Conservation (phyloP, 306 rosid species). For the Begonia fuchsioides region DNA sequence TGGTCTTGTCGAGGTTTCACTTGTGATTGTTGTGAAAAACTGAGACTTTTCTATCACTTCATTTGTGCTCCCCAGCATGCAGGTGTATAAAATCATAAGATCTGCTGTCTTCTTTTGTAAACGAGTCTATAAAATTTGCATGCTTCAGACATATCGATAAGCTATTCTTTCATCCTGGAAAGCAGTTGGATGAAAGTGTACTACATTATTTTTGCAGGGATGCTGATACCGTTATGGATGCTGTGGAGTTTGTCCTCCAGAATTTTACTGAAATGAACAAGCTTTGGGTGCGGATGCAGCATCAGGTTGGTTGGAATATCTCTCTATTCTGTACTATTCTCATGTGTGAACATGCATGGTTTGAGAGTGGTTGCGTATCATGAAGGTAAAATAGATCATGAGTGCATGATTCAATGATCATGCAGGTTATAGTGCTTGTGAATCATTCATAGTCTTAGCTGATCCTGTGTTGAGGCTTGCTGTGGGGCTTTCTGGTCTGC, state of each 20-base stretch:
- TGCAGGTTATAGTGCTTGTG: conserved; percentile 59
- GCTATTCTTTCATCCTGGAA: too few relatives aligned
- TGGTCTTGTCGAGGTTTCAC: too few relatives aligned
- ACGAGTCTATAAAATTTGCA: too few relatives aligned
- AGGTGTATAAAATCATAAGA: too few relatives aligned
- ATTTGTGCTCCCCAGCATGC: too few relatives aligned
- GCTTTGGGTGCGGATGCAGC: conserved; percentile 64
- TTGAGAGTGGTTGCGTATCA: conserved; percentile 37
- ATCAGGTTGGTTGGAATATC: conserved; percentile 35
- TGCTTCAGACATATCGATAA: too few relatives aligned
- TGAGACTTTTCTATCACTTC: too few relatives aligned
- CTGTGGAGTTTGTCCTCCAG: conserved; percentile 50
- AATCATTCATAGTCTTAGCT: conserved; percentile 93
- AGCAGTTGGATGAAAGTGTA: not conserved
- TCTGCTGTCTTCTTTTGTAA: too few relatives aligned
- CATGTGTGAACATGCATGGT: conserved; percentile 33
- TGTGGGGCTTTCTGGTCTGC: conserved; percentile 99
- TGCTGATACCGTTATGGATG: conserved; percentile 44
- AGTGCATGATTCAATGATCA: conserved; percentile 57
- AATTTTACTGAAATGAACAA: conserved; percentile 58
- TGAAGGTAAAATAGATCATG: conserved; percentile 35
- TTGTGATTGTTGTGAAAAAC: too few relatives aligned
- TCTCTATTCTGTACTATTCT: conserved; percentile 15
- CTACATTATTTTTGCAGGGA: conserved; percentile 19
- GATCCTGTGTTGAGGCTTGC: conserved; percentile 99